Base-by-base conservation (phyloP, 768 basidiomycete genomes). In the Hydnomerulius pinastri region DNA sequence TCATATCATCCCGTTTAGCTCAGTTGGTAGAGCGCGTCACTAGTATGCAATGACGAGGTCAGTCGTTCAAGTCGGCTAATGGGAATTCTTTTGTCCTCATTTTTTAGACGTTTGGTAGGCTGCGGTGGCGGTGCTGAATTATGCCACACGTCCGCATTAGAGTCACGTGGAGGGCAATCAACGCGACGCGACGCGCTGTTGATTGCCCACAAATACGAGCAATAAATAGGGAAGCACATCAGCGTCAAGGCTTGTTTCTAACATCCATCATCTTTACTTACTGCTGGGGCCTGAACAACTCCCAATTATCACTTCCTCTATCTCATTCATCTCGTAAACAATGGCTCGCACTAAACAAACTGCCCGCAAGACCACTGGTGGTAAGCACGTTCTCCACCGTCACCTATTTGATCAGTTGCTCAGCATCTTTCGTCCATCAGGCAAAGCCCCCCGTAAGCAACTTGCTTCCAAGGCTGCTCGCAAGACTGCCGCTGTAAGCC, bases 261-360 rank as follows among this genome's bases (percentile, higher is more conserved):
- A 36, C 49, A 15, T n/a, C 24, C 25, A 42, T 27, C 46, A 27
- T 2, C 39, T 9, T 25, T 21, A 15, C 15, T 32, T 15, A 12
- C 33, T 13, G n/a, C n/a, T n/a, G n/a, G n/a, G n/a, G n/a, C n/a
- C n/a, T n/a, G n/a, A n/a, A n/a, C n/a, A n/a, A n/a, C n/a, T n/a
- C n/a, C n/a, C n/a, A 35, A 12, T 13, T 20, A 21, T 13, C 27
- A 27, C 15, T 29, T 20, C 4, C 13, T 10, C 11, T 28, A 33
- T 21, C 29, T 39, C 21, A 12, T 3, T 47, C 27, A 50, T 2
- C 15, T 40, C 28, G 15, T 33, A 43, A 37, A 17, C 69, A 78
- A 86, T 84, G 83, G 83, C 83, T 55, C 84, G 84, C 54, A 85
- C 83, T 42, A 86, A 86, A 77, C 89, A 90, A 76, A 90, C 87